Percentiles rank a stretch among this genome's conserved stretches.
These are phyloP conservation scores for Paecilomyces variotii DNA, from an alignment of 2,329 filamentous ascomycete genomes.

Conservation along the genomic window DNA sequence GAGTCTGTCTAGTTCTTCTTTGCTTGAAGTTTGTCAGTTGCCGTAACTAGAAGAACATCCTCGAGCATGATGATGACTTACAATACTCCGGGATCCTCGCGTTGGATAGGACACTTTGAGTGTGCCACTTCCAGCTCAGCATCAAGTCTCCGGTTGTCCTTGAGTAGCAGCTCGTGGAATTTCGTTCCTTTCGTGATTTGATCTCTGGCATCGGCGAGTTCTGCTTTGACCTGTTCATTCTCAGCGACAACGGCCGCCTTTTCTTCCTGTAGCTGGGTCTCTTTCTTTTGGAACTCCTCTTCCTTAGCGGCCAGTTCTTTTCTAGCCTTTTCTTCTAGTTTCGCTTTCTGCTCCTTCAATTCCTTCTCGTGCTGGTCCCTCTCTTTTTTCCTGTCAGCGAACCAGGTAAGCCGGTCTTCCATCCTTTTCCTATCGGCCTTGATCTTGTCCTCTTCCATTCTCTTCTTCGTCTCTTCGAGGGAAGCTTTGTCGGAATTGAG, in stretches of 20 bases:
- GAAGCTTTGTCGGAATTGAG: neutral
- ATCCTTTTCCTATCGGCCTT: conserved; percentile 10
- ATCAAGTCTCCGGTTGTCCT: neutral
- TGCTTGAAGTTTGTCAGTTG: neutral
- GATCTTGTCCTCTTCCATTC: conserved; percentile 2
- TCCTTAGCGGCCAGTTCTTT: neutral
- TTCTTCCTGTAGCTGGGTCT: neutral
- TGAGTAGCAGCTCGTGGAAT: neutral
- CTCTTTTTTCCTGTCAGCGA: neutral
- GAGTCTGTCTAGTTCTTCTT: neutral
- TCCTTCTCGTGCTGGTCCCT: neutral
- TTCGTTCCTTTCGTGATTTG: neutral
- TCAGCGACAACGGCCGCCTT: neutral
- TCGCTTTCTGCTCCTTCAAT: neutral
- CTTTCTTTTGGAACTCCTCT: neutral
- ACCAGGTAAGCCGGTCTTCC: neutral
- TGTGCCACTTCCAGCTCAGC: neutral
- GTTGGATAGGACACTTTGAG: neutral
- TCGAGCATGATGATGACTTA: neutral
- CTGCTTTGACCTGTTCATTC: neutral
- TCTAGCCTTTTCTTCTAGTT: neutral
- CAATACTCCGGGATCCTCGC: neutral
- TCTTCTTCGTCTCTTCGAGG: neutral
- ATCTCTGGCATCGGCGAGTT: neutral
- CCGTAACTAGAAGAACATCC: neutral